A percentile compares a stretch with the other conserved stretches of the same genome.
phyloP scores from a whole-genome alignment of 73 alveolate species.

The Urostyla sp. region DNA sequence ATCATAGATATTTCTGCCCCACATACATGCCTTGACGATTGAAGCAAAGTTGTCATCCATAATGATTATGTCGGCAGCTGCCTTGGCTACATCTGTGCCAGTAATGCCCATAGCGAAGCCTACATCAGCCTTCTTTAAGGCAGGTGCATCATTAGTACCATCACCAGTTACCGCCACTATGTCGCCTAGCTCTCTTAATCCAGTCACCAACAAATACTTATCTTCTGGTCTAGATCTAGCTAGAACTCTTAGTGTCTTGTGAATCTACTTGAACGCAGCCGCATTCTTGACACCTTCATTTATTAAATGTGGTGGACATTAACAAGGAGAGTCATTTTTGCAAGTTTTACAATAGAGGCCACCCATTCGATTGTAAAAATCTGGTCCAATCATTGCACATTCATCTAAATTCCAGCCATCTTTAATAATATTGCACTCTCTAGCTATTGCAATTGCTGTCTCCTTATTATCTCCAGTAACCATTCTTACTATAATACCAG shows the following conservation, averaged over 20 bases:
- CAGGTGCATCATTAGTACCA: conserved; percentile 95
- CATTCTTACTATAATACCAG: conserved; percentile 95
- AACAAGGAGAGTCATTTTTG: conserved; percentile 2
- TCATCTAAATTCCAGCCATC: conserved; percentile 54
- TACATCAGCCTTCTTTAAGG: conserved; percentile 90
- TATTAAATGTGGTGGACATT: conserved; percentile 76
- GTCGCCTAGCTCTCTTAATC: conserved; percentile 78
- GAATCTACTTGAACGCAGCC: conserved; percentile 74
- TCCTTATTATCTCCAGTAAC: conserved; percentile 96
- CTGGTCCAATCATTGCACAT: conserved; percentile 47
- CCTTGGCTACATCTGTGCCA: conserved; percentile 96
- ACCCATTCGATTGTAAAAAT: conserved; percentile 48
- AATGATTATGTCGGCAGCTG: conserved; percentile 88
- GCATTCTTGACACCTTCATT: conserved; percentile 76
- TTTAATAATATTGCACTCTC: conserved; percentile 88
- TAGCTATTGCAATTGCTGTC: conserved; percentile 97
- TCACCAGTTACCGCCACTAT: conserved; percentile 94
- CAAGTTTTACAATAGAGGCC: conserved; percentile 37
- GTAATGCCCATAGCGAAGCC: conserved; percentile 87
- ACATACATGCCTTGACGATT: conserved; percentile 72
- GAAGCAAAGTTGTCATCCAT: conserved; percentile 89
- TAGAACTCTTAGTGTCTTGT: conserved; percentile 76
- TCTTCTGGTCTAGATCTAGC: conserved; percentile 93
- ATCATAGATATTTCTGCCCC: conserved; percentile 85
- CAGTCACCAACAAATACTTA: conserved; percentile 87